Base-by-base conservation (phyloP, 2,329 filamentous ascomycete species). In the Lithohypha guttulata region DNA sequence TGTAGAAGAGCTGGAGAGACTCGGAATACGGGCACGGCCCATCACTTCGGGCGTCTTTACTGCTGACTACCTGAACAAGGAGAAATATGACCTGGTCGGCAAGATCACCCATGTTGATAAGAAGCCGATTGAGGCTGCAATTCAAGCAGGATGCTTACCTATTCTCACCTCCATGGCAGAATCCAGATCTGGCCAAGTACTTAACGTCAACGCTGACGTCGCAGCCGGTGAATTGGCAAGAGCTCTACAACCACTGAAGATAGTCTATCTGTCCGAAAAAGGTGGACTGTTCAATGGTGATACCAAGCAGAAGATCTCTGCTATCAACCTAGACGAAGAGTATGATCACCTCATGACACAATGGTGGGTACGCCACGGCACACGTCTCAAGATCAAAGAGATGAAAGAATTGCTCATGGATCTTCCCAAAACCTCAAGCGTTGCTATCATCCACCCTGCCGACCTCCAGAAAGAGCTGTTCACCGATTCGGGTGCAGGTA, bases 231-330 rank as follows among this genome's bases (percentile, higher is more conserved):
- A 95, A 65, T 71, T 98, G 45, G 89, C 91, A 17, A 79, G 84
- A 44, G 77, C 83, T 41, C 69, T 98, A 39, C 80, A 96, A 63
- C 91, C 91, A 18, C 68, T 96, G 54, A 98, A 98, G 76, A 89
- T 96, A 45, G 87, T 98, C 44, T 98, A 95, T 60, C 72, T 96
- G n/a, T 93, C 86, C 4, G 91, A 98, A 67, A 96, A 96, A 72
- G 91, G 91, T 34, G 91, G 89, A 6, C 67, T 98, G 22, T 93
- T 94, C 64, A 85, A 96, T 58, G 87, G 86, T 43, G 84, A 93
- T 48, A 84, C 80, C n/a, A 82, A 81, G 43, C 81, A 89, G 68
- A 93, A 94, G 68, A 96, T 96, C 56, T 94, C 89, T 4, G 84
- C 82, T 43, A 96, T 96, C 65, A 96, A 96, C 65, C 71, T 98